Evolutionary conservation across 805 yeast species (phyloP).

Genomic region (Hanseniaspora valbyensis): DNA sequence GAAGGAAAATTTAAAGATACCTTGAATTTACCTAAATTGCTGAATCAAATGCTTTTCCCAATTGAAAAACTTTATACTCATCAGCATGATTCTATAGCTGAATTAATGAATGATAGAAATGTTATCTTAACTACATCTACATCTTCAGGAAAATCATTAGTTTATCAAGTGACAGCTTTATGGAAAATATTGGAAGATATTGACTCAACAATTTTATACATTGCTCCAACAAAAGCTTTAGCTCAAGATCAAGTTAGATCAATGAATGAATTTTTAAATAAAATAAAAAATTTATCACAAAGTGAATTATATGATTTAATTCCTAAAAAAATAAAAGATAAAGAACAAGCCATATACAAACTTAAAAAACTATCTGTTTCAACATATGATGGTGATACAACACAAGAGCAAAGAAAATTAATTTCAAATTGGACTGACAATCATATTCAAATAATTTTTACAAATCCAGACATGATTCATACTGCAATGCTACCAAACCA

Average conservation of each 20-base stretch:
- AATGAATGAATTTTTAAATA: constrained; percentile 46
- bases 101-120: constrained; percentile 49
- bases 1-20: constrained; percentile 2
- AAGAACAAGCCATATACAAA: neutral
- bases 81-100: constrained; percentile 62
- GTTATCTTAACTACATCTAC: constrained; percentile 91
- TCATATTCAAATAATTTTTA: constrained; percentile 65
- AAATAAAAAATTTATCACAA: constrained; percentile 19
- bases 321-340: neutral
- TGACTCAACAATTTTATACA: constrained; percentile 57
- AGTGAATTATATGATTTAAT: constrained; percentile 17
- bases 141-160: constrained; percentile 88
- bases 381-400: constrained; percentile 93
- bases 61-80: constrained; percentile 54
- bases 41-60: constrained; percentile 7
- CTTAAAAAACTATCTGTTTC: constrained; percentile 44
- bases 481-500: constrained; percentile 72
- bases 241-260: constrained; percentile 94
- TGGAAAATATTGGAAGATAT: constrained; percentile 33
- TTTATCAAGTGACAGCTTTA: constrained; percentile 80
- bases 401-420: constrained; percentile 37
- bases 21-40: constrained; percentile 5
- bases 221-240: constrained; percentile 93
- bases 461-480: constrained; percentile 93
- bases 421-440: constrained; percentile 37